Conservation (phyloP, 1,284 basidiomycete genomes). For the Cutaneotrichosporon cutaneum region DNA sequence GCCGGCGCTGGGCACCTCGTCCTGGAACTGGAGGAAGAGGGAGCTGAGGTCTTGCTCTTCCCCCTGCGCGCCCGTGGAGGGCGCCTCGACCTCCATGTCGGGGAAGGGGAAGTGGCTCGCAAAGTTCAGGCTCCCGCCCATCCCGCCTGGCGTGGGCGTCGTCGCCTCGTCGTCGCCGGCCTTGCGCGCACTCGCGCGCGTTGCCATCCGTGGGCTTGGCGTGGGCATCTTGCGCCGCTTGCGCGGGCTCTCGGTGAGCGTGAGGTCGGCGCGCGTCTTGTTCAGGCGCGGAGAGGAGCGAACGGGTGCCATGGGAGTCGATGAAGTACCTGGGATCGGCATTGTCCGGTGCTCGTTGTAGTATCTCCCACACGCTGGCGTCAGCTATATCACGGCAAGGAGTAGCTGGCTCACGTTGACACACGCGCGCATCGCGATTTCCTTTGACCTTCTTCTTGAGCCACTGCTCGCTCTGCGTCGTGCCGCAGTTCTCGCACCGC, state of each 20-base stretch:
- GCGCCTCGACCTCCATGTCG: not conserved
- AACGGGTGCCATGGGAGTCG: not conserved
- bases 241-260: conserved; percentile 30
- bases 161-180: conserved; percentile 6
- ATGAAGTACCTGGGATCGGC: conserved; percentile 19
- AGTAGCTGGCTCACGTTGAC: conserved; percentile 41
- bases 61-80: not conserved
- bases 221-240: conserved; percentile 28
- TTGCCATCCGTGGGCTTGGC: conserved; percentile 36
- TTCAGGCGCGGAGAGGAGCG: conserved; percentile 18
- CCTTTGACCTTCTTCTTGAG: conserved; percentile 35
- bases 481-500: conserved; percentile 46
- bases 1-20: conserved; percentile 9
- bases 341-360: conserved; percentile 49
- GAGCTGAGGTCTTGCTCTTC: conserved; percentile 18
- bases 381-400: not conserved
- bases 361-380: conserved; percentile 46
- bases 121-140: conserved; percentile 13
- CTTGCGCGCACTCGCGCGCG: conserved; percentile 25
- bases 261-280: conserved; percentile 7
- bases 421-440: conserved; percentile 41
- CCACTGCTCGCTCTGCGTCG: conserved; percentile 42
- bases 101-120: conserved; percentile 19
- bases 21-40: conserved; percentile 24
- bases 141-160: conserved; percentile 20